Conservation (phyloP, 805 yeast genomes). For the Clavispora phyllophila region DNA sequence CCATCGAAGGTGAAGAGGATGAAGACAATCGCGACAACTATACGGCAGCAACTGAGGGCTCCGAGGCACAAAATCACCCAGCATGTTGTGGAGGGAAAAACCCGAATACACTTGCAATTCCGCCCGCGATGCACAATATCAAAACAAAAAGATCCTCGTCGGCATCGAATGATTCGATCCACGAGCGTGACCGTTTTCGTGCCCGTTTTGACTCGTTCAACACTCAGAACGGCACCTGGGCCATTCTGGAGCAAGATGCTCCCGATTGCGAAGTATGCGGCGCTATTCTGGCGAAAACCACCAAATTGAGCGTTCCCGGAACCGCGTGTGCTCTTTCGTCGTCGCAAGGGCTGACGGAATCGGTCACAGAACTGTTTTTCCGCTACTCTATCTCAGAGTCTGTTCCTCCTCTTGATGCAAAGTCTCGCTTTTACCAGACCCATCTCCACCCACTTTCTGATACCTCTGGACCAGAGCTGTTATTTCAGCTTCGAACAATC, state of each 20-base stretch:
- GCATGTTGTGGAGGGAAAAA: not conserved
- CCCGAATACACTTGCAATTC: not conserved
- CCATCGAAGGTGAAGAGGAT: not conserved
- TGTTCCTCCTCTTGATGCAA: conserved; percentile 17
- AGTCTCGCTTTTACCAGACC: conserved; percentile 11
- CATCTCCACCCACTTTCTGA: not conserved
- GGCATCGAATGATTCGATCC: conserved; percentile 33
- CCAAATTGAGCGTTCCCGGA: conserved; percentile 24
- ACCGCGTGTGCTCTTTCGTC: not conserved
- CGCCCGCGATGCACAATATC: not conserved
- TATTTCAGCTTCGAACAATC: not conserved
- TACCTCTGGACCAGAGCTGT: not conserved
- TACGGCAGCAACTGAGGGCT: too few species aligned
- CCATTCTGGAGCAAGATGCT: conserved; percentile 3
- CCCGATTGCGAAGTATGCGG: conserved; percentile 31
- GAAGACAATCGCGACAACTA: too few species aligned
- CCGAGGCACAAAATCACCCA: not conserved
- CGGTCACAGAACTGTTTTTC: conserved; percentile 2
- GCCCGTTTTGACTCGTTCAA: conserved; percentile 35
- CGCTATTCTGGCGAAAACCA: conserved; percentile 32
- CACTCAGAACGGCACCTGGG: conserved; percentile 5
- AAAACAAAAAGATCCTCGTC: conserved; percentile 33
- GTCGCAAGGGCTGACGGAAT: conserved; percentile 4
- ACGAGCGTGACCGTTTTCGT: conserved; percentile 38
- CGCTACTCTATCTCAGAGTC: conserved; percentile 4